phyloP scores from a whole-genome alignment of 768 basidiomycete species.

The Rhodocollybia butyracea region DNA sequence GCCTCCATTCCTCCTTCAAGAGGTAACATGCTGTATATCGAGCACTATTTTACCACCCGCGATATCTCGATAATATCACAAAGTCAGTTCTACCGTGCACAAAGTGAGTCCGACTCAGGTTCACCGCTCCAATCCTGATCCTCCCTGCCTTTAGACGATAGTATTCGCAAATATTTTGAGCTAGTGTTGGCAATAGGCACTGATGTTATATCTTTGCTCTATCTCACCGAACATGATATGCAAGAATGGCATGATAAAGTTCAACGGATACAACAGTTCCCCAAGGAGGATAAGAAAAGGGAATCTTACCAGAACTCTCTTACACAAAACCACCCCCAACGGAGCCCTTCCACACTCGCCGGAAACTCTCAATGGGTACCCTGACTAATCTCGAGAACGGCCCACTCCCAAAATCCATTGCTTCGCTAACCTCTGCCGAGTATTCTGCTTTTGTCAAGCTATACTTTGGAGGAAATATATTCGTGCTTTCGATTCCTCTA shows the following conservation, averaged over 20 bases:
- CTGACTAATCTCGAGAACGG: not conserved
- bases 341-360: too few relatives aligned
- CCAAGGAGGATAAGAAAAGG: not conserved
- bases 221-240: not conserved
- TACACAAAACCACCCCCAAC: too few relatives aligned
- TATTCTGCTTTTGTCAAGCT: slow-evolving; percentile 4
- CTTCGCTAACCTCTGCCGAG: not conserved
- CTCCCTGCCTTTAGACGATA: not conserved
- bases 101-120: not conserved
- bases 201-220: not conserved
- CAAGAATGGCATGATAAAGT: not conserved
- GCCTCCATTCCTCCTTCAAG: not conserved
- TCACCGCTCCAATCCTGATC: not conserved
- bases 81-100: not conserved
- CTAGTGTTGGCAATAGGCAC: not conserved
- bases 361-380: too few relatives aligned
- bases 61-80: not conserved
- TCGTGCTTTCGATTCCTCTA: not conserved
- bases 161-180: not conserved
- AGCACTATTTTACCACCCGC: not conserved
- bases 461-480: slow-evolving; percentile 2
- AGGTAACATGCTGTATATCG: not conserved
- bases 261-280: not conserved
- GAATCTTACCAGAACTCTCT: too few relatives aligned
- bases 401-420: not conserved